Evolutionary conservation across 805 yeast genomes (phyloP), one percentile per base, ranked within the genome.

Genomic region (Spathaspora sp.): DNA sequence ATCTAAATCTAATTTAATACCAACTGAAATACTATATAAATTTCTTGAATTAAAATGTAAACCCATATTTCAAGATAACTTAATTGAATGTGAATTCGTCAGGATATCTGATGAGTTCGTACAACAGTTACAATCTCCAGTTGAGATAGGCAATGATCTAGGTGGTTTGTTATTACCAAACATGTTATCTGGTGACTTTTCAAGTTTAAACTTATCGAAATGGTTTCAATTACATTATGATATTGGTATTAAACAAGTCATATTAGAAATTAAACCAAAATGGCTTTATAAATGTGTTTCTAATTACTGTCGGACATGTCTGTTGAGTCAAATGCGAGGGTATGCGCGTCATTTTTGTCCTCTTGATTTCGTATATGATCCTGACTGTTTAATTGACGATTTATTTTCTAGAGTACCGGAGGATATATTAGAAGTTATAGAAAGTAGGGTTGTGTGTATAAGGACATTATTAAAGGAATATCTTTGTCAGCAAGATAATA

Each of bases 211-310:
- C 17, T 59, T 68, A 16, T 71, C 73, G 29, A 75, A 75, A 35
- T 66, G 73, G 52, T 71, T 69, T 53, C 71, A 68, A 14, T 57
- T 76, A 8, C 62, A 62, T 44, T 53, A 55, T 43, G 49, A 44
- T 18, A 19, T 38, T 1, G 6, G 44, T 16, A n/a, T 3, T 14
- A 7, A 14, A 14, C 14, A 46, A 7, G 57, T 64, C 1, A 66
- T 72, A 1, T 60, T 79, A 12, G 85, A 83, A 55, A 69, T 82
- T 57, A 83, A 83, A 60, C 88, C 88, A 1, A 83, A 83, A 62
- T 83, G 87, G 87, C 68, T 83, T 12, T 60, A 68, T 31, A 79
- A 73, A 55, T 70, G 67, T 14, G 60, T 60, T 38, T 73, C 80
- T 3, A 54, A 63, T 46, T 70, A 74, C 23, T 83, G 88, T 57